phyloP scores from a whole-genome alignment of 805 yeast species.

The Candida taoyuanica region DNA sequence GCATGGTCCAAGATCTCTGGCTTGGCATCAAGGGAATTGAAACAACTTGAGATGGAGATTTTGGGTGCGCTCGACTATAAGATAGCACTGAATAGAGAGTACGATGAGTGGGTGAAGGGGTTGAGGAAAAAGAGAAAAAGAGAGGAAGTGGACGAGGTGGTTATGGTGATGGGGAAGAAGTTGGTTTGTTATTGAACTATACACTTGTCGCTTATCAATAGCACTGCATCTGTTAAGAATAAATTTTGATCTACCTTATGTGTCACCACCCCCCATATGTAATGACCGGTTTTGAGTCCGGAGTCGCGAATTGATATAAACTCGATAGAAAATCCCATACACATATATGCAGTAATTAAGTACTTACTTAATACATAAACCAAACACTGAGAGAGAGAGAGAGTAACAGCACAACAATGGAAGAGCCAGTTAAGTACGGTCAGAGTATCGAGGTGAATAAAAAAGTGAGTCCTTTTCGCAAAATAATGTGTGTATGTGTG shows the following conservation, averaged over 20 bases:
- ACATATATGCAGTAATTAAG: too few species aligned
- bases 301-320: too few species aligned
- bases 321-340: too few species aligned
- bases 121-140: conserved; percentile 1
- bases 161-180: background rate
- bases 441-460: conserved; percentile 15
- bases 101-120: conserved; percentile 34
- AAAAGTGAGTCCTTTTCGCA: conserved; percentile 12
- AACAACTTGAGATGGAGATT: conserved; percentile 47
- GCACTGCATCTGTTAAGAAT: too few species aligned
- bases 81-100: conserved; percentile 46
- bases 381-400: too few species aligned
- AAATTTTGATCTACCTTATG: too few species aligned
- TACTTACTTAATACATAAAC: too few species aligned
- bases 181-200: too few species aligned
- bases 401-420: conserved; percentile 12
- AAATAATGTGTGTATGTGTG: too few species aligned
- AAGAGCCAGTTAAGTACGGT: conserved; percentile 22
- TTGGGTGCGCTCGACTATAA: conserved; percentile 53
- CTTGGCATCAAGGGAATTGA: conserved; percentile 45
- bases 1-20: conserved; percentile 79
- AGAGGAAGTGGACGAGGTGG: background rate
- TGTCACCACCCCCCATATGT: too few species aligned
- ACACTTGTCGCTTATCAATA: too few species aligned
- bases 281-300: too few species aligned